Evolutionary conservation across 768 basidiomycete genomes (phyloP).

Genomic region (Trametes maxima): DNA sequence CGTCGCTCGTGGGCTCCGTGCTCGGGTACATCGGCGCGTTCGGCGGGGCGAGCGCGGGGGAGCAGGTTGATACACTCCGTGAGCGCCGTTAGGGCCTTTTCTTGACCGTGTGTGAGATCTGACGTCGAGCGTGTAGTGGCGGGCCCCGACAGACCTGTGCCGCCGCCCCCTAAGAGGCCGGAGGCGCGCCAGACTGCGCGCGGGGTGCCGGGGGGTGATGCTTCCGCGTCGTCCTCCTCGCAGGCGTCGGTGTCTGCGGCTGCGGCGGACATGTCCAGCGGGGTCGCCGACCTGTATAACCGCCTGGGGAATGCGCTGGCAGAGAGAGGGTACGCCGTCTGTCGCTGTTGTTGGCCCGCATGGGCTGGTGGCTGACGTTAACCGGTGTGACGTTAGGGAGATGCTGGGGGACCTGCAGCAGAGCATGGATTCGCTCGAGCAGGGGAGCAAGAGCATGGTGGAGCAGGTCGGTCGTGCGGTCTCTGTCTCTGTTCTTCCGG

Average conservation of each 20-base stretch:
- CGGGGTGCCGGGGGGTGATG: not conserved
- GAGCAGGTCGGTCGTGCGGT: conserved; percentile 47
- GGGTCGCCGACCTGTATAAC: conserved; percentile 33
- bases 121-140: conserved; percentile 47
- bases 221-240: conserved; percentile 15
- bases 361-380: not conserved
- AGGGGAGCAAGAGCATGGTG: conserved; percentile 68
- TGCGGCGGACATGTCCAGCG: conserved; percentile 27
- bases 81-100: conserved; percentile 25
- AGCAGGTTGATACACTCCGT: conserved; percentile 63
- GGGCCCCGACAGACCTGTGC: conserved; percentile 63
- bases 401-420: conserved; percentile 62
- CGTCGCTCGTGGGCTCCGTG: conserved; percentile 51
- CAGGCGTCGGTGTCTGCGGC: conserved; percentile 19
- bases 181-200: conserved; percentile 7
- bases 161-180: conserved; percentile 26
- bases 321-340: conserved; percentile 59
- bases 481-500: not conserved
- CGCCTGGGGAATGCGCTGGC: conserved; percentile 48
- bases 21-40: conserved; percentile 48
- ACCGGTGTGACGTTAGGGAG: conserved; percentile 45
- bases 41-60: conserved; percentile 51
- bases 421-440: conserved; percentile 62
- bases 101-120: not conserved
- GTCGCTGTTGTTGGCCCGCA: not conserved